Evolutionary conservation across 169 alveolate species (phyloP).

Genomic region (Plasmodium gaboni): DNA sequence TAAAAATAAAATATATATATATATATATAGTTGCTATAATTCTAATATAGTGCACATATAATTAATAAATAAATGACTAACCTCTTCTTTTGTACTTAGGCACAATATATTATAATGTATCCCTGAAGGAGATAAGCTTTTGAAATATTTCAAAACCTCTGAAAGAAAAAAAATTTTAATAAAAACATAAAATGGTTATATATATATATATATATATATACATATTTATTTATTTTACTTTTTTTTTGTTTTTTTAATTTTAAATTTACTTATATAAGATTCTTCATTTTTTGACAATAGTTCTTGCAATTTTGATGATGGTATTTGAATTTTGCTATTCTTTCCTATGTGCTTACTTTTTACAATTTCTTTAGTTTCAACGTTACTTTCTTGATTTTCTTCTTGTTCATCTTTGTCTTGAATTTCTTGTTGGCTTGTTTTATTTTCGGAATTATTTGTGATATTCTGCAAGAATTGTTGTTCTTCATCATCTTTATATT

Average conservation of each 20-base stretch:
- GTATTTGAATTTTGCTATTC: background rate
- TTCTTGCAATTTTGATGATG: conserved; percentile 63
- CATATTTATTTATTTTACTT: background rate
- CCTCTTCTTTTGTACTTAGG: conserved; percentile 58
- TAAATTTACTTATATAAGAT: conserved; percentile 43
- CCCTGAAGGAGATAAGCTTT: conserved; percentile 68
- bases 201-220: background rate
- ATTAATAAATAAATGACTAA: conserved; percentile 1
- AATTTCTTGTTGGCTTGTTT: background rate
- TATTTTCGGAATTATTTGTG: background rate
- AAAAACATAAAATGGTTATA: background rate
- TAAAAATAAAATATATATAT: background rate
- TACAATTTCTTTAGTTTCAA: background rate
- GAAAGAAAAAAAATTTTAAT: background rate
- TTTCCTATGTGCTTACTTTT: conserved; percentile 30
- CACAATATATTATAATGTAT: conserved; percentile 64
- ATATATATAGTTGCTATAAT: background rate
- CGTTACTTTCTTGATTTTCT: conserved; percentile 9
- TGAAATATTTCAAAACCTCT: conserved; percentile 58
- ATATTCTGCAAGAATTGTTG: conserved; percentile 40
- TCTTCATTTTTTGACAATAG: conserved; percentile 30
- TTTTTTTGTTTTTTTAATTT: conserved; percentile 14
- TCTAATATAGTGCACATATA: too few relatives aligned
- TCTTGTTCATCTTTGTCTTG: background rate
- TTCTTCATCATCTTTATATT: conserved; percentile 43